A percentile compares a stretch with the other conserved stretches of the same genome.
Evolutionary conservation across 805 yeast species (phyloP).

Genomic region (Hanseniaspora hatyaiensis): DNA sequence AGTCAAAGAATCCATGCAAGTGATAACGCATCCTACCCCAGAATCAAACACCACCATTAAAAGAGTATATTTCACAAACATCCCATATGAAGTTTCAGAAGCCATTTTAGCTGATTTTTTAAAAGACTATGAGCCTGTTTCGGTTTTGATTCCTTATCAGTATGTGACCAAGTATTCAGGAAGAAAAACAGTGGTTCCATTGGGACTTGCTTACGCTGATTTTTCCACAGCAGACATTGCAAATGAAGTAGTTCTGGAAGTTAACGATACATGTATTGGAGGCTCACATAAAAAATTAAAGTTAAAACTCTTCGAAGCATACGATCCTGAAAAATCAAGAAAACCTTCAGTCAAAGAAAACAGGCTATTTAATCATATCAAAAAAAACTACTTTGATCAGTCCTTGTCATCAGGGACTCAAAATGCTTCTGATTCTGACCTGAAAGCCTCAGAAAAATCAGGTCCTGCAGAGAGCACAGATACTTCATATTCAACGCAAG

Average conservation of each 20-base stretch:
- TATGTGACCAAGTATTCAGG: constrained; percentile 38
- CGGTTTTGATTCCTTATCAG: constrained; percentile 44
- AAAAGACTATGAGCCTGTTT: constrained; percentile 33
- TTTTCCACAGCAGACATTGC: constrained; percentile 58
- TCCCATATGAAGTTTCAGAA: constrained; percentile 43
- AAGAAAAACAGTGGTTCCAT: constrained; percentile 32
- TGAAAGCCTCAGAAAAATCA: not conserved
- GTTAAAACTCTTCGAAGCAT: constrained; percentile 9
- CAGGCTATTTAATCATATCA: not conserved
- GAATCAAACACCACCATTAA: constrained; percentile 18
- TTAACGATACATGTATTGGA: constrained; percentile 17
- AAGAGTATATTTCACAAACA: constrained; percentile 45
- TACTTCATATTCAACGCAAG: not conserved
- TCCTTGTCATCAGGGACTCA: too few relatives aligned
- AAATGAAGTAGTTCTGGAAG: constrained; percentile 40
- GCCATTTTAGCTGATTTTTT: constrained; percentile 39
- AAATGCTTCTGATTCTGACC: too few relatives aligned
- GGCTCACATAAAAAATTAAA: not conserved
- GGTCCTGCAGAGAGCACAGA: not conserved
- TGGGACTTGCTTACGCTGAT: constrained; percentile 75
- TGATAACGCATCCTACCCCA: not conserved
- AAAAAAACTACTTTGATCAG: constrained; percentile 6
- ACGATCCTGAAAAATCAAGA: constrained; percentile 8
- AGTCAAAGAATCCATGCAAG: not conserved
- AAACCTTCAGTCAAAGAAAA: not conserved